A percentile compares a stretch with the other conserved stretches of the same genome.
Conservation (phyloP, 1,284 basidiomycete species). For the Ustilago curta region DNA sequence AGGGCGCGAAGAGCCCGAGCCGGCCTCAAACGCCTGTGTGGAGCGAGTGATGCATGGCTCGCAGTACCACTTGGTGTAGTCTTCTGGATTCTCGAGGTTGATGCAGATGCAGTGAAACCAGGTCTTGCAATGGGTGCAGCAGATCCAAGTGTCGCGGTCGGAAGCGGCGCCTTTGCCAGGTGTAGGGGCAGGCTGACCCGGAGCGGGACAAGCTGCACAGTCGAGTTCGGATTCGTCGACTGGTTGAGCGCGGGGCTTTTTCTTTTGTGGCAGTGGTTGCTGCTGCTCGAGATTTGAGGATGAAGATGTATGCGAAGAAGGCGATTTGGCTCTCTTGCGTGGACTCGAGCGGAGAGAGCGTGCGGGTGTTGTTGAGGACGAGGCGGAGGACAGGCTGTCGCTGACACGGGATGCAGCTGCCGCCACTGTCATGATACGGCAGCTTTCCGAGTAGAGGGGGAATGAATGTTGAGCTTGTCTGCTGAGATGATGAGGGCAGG, state of each 20-base stretch:
- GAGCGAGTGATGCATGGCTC: constrained; percentile 39
- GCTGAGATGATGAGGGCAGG: neutral
- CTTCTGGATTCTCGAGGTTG: constrained; percentile 43
- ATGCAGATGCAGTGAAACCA: constrained; percentile 63
- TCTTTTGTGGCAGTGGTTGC: constrained; percentile 3
- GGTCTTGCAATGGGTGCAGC: constrained; percentile 56
- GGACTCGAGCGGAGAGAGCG: constrained; percentile 30
- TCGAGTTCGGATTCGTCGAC: constrained; percentile 52
- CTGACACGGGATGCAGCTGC: constrained; percentile 16
- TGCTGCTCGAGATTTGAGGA: constrained; percentile 3
- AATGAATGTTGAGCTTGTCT: neutral
- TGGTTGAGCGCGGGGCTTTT: constrained; percentile 30
- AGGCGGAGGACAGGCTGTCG: neutral
- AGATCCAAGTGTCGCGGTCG: constrained; percentile 56
- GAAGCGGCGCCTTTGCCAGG: constrained; percentile 46
- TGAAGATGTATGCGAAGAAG: neutral
- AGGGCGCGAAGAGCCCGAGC: constrained; percentile 22
- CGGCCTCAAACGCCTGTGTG: constrained; percentile 19
- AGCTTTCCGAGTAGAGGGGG: neutral
- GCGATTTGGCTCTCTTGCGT: constrained; percentile 32
- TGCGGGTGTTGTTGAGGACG: constrained; percentile 12
- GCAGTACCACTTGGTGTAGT: constrained; percentile 61
- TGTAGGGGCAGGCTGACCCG: constrained; percentile 28
- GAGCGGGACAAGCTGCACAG: constrained; percentile 43
- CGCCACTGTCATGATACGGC: constrained; percentile 28